Base-by-base conservation (phyloP, 2,329 filamentous ascomycete genomes). In the Emmonsiellopsis sp. region DNA sequence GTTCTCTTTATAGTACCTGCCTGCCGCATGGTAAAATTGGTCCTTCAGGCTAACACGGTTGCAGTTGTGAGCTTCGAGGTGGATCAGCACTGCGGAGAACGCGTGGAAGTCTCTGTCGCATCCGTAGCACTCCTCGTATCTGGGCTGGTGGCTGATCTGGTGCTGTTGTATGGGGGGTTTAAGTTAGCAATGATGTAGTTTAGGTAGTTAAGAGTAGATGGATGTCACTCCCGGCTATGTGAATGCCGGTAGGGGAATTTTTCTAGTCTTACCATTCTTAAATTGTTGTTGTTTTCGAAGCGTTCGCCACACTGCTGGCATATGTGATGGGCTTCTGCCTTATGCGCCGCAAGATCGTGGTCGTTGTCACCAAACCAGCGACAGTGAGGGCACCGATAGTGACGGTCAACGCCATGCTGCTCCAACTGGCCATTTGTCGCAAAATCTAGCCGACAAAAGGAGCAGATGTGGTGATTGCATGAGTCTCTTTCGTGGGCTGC, bases 61-160 rank as follows among this genome's bases (percentile, higher is more conserved):
- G 50, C 61, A 65, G 42, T 10, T 59, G 5, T 61, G 61, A 5
- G 60, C 52, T 53, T 64, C 63, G 5, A 65, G 58, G 51, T 64
- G 62, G 20, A 63, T 57, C 9, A 64, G 50, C 59, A 65, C 61
- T 37, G 57, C 61, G 15, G 62, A 58, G 54, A 58, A 60, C 20
- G 57, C 55, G 2, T 54, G 43, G 44, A 64, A 65, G 7, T 10
- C 32, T 31, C 56, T 54, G 15, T 53, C n/a, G 53, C 60, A 63
- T 35, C 60, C 59, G 20, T 55, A 57, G 46, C 62, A 64, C 52
- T 51, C n/a, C 32, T 51, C 31, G 9, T 54, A 16, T 9, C 46
- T 50, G 5, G 58, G 53, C 5, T 56, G 48, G 48, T 64, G 62
- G 16, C 42, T 41, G 40, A 57, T 56, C 31, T 56, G 42, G 51